phyloP scores from a whole-genome alignment of 2,329 filamentous ascomycete genomes.

The Xylariales sp. region DNA sequence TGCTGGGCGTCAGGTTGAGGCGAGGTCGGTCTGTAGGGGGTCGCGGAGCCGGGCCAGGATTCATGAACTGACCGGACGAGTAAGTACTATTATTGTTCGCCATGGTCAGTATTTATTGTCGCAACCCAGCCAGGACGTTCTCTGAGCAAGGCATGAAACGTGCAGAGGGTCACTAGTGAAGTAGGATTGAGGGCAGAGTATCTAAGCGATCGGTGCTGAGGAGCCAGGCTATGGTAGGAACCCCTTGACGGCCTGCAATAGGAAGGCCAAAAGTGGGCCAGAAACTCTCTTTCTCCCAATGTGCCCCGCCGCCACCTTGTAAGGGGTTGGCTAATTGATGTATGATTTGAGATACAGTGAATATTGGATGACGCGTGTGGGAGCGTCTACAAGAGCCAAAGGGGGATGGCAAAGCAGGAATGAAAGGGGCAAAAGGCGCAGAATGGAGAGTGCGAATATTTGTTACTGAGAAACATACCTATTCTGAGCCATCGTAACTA shows the following conservation, averaged over 20 bases:
- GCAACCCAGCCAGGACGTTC: no score
- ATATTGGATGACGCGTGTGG: not conserved
- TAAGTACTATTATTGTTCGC: slow-evolving; percentile 44
- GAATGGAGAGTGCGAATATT: no score
- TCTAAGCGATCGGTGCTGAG: no score
- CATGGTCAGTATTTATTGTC: slow-evolving; percentile 19
- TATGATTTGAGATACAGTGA: not conserved
- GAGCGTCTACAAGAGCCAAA: no score
- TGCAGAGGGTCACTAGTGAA: no score
- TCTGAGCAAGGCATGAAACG: slow-evolving; percentile 5
- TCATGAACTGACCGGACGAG: slow-evolving; percentile 76
- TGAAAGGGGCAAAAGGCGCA: not conserved
- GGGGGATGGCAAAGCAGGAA: not conserved
- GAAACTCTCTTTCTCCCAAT: not conserved
- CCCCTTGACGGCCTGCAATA: slow-evolving; percentile 6
- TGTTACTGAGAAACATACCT: slow-evolving; percentile 25
- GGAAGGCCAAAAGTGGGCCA: slow-evolving; percentile 3
- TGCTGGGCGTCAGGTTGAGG: slow-evolving; percentile 72
- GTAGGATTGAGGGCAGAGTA: not conserved
- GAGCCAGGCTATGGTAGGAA: no score
- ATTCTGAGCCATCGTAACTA: slow-evolving; percentile 27
- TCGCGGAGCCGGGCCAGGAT: slow-evolving; percentile 88
- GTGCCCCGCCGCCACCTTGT: slow-evolving; percentile 7
- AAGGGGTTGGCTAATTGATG: not conserved
- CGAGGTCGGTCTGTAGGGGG: slow-evolving; percentile 82